Conservation (phyloP, 1,139 yeast species). For the Yamadazyma atmosphaerica region DNA sequence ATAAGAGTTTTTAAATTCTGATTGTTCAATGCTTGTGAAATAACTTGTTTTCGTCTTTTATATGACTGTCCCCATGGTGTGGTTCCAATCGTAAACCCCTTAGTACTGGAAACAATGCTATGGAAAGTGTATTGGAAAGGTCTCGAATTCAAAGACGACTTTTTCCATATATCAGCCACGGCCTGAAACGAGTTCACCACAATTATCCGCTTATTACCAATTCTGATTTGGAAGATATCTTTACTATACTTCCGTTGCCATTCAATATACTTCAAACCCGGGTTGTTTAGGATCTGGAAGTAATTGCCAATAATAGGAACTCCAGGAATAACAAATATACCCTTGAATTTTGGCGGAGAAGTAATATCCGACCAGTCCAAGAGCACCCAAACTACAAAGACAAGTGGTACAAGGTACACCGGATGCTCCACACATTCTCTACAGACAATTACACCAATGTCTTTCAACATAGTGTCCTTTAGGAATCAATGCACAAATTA, state of each 20-base stretch:
- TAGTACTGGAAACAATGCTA: conserved; percentile 58
- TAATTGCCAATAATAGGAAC: conserved; percentile 57
- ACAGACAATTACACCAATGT: too few relatives aligned
- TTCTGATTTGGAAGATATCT: conserved; percentile 58
- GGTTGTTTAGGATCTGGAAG: conserved; percentile 48
- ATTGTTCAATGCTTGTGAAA: conserved; percentile 51
- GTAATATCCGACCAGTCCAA: not conserved
- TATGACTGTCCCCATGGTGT: conserved; percentile 66
- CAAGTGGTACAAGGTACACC: not conserved
- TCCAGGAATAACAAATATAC: conserved; percentile 45
- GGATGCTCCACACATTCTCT: too few relatives aligned
- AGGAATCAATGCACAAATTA: too few relatives aligned
- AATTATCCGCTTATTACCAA: conserved; percentile 58
- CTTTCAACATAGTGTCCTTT: not conserved
- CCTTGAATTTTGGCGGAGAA: conserved; percentile 29
- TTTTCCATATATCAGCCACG: conserved; percentile 55
- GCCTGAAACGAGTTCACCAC: conserved; percentile 66
- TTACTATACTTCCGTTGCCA: conserved; percentile 48
- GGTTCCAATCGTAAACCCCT: conserved; percentile 73
- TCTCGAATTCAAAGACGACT: conserved; percentile 59
- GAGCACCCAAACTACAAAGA: not conserved
- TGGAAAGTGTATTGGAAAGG: conserved; percentile 72
- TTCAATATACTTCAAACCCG: conserved; percentile 48
- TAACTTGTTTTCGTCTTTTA: conserved; percentile 51
- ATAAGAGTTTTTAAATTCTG: conserved; percentile 31